Evolutionary conservation across 495 filamentous ascomycete genomes (phyloP), one percentile per base, ranked within the genome.

Genomic region (Trichoderma parareesei): DNA sequence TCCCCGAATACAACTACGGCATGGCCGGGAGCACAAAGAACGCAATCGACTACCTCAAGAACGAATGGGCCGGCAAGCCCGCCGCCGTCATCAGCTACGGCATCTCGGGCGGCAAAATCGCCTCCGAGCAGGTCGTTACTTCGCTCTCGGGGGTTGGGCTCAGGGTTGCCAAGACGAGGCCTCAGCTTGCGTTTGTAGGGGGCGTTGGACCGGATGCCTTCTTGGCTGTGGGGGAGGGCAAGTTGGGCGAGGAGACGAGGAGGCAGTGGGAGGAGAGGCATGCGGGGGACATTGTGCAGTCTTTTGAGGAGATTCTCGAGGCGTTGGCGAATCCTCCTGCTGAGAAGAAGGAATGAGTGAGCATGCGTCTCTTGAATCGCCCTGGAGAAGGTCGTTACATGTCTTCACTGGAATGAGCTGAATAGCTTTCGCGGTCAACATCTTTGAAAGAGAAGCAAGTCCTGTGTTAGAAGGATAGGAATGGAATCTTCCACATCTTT

Each of bases 21-120:
- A 74, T 82, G 44, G 76, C 84, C 0, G 84, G 83, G 0, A 79
- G 76, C 38, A 66, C 84, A 53, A 87, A 87, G 74, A 87, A 87
- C 69, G 85, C 85, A 16, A 79, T 88, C 59, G 85, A 88, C 69
- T 87, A 85, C 68, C 76, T 88, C 0, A 74, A 75, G 55, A 68
- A 83, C 67, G 85, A 88, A 70, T 87, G 85, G 85, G 77, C 71
- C 63, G 82, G 80, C 38, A 87, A 87, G 71, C 80, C 84, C 0
- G 80, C 79, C 20, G 75, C 73, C 63, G 77, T 87, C 65, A 78
- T 87, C 14, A 81, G 74, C 63, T 87, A 85, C 73, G 84, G 84
- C 4, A 75, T 78, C 0, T 63, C 75, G 57, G 82, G 83, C 18
- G 83, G 83, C 43, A 71, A 70, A 38, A 78, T 76, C 62, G 74